These are phyloP conservation scores for Penicillium turbatum DNA, from an alignment of 495 filamentous ascomycete species.

Conservation along the genomic window DNA sequence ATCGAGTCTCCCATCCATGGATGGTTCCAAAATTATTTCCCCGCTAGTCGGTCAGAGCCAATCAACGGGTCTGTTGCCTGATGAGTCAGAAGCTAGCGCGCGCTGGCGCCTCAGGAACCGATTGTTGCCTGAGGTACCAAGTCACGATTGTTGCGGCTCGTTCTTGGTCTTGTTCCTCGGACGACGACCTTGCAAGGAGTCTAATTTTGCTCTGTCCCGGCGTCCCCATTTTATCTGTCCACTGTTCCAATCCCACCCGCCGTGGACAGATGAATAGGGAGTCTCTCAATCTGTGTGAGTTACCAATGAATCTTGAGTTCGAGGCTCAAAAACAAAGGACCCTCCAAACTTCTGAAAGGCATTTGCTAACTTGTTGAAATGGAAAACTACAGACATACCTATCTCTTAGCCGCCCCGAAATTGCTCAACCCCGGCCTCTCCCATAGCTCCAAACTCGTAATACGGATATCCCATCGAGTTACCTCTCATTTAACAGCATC, in stretches of 20 bases:
- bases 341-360: background rate
- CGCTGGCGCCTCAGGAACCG: slow-evolving; percentile 8
- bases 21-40: background rate
- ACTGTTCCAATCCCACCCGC: background rate
- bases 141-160: slow-evolving; percentile 16
- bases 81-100: slow-evolving; percentile 10
- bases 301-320: background rate
- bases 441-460: background rate
- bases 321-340: slow-evolving; percentile 6
- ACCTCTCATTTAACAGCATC: background rate
- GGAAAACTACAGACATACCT: slow-evolving; percentile 2
- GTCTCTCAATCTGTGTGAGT: slow-evolving; percentile 13
- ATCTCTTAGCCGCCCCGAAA: background rate
- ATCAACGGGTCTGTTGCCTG: slow-evolving; percentile 4
- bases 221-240: slow-evolving; percentile 9
- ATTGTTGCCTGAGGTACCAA: slow-evolving; percentile 25
- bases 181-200: slow-evolving; percentile 29
- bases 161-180: slow-evolving; percentile 34
- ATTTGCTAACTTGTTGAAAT: background rate
- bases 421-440: background rate
- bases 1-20: background rate
- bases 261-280: slow-evolving; percentile 10
- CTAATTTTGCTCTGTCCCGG: slow-evolving; percentile 9
- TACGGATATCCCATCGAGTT: background rate
- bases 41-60: slow-evolving; percentile 3